Evolutionary conservation across 1,284 basidiomycete genomes (phyloP).

Genomic region (Rhodotorula sp.): DNA sequence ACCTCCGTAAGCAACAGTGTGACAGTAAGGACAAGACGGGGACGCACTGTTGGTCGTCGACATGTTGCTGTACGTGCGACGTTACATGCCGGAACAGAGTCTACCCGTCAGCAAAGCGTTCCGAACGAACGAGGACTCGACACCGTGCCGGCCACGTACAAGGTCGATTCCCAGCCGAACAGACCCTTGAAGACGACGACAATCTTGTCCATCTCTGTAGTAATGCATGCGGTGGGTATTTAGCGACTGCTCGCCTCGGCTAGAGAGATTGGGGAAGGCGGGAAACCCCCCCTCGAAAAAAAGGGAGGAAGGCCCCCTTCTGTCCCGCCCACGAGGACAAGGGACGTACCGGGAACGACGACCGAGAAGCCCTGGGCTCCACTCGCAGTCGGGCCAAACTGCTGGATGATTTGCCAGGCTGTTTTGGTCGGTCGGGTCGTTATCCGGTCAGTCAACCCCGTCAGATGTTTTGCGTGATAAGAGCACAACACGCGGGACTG

Average conservation of each 20-base stretch:
- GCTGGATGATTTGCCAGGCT: slow-evolving; percentile 39
- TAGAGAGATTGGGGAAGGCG: neutral
- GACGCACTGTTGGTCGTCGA: slow-evolving; percentile 6
- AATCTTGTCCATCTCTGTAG: slow-evolving; percentile 44
- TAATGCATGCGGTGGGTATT: rapidly evolving
- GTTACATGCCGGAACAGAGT: neutral
- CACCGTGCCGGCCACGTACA: slow-evolving; percentile 6
- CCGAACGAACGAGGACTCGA: neutral
- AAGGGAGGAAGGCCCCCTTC: too few species aligned
- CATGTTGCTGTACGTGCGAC: neutral
- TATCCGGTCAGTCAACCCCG: too few species aligned
- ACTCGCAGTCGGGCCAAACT: slow-evolving; percentile 39
- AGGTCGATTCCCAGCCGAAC: slow-evolving; percentile 33
- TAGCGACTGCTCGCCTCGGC: neutral
- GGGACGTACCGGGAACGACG: slow-evolving; percentile 35
- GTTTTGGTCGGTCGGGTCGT: too few species aligned
- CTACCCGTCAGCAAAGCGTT: neutral
- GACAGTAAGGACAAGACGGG: neutral
- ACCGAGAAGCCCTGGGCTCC: slow-evolving; percentile 39
- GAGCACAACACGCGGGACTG: neutral
- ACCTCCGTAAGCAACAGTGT: neutral
- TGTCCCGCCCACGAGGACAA: neutral
- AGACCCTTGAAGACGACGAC: slow-evolving; percentile 38
- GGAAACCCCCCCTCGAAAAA: too few species aligned
- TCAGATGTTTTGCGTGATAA: too few species aligned